These are phyloP conservation scores for Austroboletus eburneus DNA, from an alignment of 768 basidiomycete genomes.

Conservation along the genomic window DNA sequence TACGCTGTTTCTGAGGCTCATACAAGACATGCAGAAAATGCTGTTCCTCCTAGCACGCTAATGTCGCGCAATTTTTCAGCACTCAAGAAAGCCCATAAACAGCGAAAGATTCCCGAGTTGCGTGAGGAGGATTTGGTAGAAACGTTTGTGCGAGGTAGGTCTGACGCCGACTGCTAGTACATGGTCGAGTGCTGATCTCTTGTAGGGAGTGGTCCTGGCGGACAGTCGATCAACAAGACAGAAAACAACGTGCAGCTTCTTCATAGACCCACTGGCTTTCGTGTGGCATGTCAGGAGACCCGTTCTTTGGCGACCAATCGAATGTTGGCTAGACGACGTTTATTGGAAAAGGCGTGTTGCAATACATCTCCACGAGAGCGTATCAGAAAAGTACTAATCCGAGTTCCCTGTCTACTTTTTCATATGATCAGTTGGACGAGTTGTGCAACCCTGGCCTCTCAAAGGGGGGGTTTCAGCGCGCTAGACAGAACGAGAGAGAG, in stretches of 20 bases:
- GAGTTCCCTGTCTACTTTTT: slow-evolving; percentile 1
- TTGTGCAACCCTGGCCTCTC: slow-evolving; percentile 73
- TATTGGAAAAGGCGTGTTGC: slow-evolving; percentile 71
- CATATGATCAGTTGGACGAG: slow-evolving; percentile 56
- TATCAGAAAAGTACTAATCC: slow-evolving; percentile 19
- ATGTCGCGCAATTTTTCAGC: slow-evolving; percentile 55
- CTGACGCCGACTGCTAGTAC: neutral
- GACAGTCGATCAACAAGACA: slow-evolving; percentile 97
- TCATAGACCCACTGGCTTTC: slow-evolving; percentile 84
- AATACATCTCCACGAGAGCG: slow-evolving; percentile 15
- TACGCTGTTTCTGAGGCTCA: slow-evolving; percentile 26
- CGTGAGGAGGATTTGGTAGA: slow-evolving; percentile 83
- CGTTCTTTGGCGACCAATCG: slow-evolving; percentile 80
- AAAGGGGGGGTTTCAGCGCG: slow-evolving; percentile 60
- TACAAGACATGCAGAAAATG: slow-evolving; percentile 27
- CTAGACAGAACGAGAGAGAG: slow-evolving; percentile 74
- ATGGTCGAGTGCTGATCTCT: slow-evolving; percentile 6
- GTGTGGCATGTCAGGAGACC: slow-evolving; percentile 85
- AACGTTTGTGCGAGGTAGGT: slow-evolving; percentile 76
- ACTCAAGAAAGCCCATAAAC: slow-evolving; percentile 63
- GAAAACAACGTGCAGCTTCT: slow-evolving; percentile 86
- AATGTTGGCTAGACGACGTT: slow-evolving; percentile 63
- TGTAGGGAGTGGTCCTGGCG: slow-evolving; percentile 85
- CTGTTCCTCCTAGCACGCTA: slow-evolving; percentile 27
- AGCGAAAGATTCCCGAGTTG: slow-evolving; percentile 62